A percentile compares a stretch with the other conserved stretches of the same genome.
Evolutionary conservation across 108 stramenopile species (phyloP).

Genomic region (Schizochytrium sp.): DNA sequence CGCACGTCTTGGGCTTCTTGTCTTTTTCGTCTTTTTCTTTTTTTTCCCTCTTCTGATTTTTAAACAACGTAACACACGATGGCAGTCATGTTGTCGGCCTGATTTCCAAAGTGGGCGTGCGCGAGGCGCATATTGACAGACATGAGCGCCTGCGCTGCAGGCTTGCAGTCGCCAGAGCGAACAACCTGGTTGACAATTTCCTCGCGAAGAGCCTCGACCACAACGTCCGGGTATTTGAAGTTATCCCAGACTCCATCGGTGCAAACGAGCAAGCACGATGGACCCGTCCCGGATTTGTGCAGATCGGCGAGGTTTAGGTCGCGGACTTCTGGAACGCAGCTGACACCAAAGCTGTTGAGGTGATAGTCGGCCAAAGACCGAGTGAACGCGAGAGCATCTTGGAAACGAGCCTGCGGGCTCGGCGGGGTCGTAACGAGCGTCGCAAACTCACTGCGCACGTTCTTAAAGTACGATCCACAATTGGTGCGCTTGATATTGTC

Average conservation of each 20-base stretch:
- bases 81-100: slow-evolving; percentile 43
- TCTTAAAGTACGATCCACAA: slow-evolving; percentile 41
- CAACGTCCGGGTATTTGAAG: slow-evolving; percentile 40
- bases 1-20: no score
- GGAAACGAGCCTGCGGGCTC: slow-evolving; percentile 32
- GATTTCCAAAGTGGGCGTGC: slow-evolving; percentile 39
- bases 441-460: slow-evolving; percentile 51
- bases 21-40: no score
- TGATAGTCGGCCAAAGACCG: slow-evolving; percentile 51
- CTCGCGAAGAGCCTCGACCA: slow-evolving; percentile 23
- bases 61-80: neutral
- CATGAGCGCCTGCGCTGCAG: slow-evolving; percentile 32
- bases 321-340: slow-evolving; percentile 42
- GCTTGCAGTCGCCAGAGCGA: slow-evolving; percentile 18
- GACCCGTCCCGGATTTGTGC: neutral
- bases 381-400: slow-evolving; percentile 54
- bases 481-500: neutral
- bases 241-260: slow-evolving; percentile 53
- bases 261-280: slow-evolving; percentile 23
- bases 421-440: slow-evolving; percentile 47
- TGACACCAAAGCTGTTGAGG: slow-evolving; percentile 41
- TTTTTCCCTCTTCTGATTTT: neutral
- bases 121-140: slow-evolving; percentile 31
- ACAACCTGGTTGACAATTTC: neutral
- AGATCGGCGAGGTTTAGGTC: neutral